A percentile compares a stretch with the other conserved stretches of the same genome.
Conservation (phyloP, 1,139 yeast species). For the Debaryomyces singareniensis region DNA sequence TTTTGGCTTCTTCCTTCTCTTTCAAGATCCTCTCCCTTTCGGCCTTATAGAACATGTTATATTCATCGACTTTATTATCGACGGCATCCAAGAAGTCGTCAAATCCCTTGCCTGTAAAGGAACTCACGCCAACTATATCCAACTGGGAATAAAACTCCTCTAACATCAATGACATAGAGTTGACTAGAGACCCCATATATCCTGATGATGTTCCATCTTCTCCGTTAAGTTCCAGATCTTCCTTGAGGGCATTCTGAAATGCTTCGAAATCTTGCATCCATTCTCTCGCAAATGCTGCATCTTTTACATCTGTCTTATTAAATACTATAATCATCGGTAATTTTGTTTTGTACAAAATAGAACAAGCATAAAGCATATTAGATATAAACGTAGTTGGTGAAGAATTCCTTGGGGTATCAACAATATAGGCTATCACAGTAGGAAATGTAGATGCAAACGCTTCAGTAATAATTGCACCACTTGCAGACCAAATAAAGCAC, state of each 20-base stretch:
- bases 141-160: constrained; percentile 94
- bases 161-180: constrained; percentile 91
- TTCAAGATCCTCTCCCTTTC: constrained; percentile 81
- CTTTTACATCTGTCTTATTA: constrained; percentile 87
- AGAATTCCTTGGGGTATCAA: constrained; percentile 91
- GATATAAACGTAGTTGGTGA: constrained; percentile 97
- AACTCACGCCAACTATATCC: constrained; percentile 86
- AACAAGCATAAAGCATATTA: constrained; percentile 96
- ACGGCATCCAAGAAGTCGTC: constrained; percentile 83
- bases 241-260: constrained; percentile 72
- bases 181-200: constrained; percentile 89
- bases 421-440: constrained; percentile 89
- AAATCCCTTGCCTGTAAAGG: constrained; percentile 90
- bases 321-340: constrained; percentile 96
- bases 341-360: constrained; percentile 91
- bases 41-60: constrained; percentile 70
- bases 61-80: constrained; percentile 83
- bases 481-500: constrained; percentile 95
- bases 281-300: constrained; percentile 81
- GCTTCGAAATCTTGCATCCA: constrained; percentile 98
- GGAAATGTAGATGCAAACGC: constrained; percentile 96
- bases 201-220: constrained; percentile 76
- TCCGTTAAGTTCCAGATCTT: constrained; percentile 56
- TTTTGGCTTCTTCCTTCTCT: constrained; percentile 72
- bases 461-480: constrained; percentile 94